Base-by-base conservation (phyloP, 1,284 basidiomycete species). In the Abortiporus biennis region DNA sequence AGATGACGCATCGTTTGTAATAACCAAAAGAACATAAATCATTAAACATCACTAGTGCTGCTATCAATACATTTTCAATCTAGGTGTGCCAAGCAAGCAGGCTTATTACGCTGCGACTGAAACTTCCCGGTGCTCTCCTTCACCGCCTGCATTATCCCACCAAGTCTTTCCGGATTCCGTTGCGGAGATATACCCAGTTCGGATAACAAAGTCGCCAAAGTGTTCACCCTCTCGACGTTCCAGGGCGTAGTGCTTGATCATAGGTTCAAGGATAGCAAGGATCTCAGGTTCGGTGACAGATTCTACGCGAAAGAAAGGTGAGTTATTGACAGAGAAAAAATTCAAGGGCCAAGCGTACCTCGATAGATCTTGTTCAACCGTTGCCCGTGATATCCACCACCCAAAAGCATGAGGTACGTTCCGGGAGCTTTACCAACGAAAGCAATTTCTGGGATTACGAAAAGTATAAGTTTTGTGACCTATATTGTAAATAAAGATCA, bases 351-450 rank as follows among this genome's bases (percentile, higher is more conserved):
- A 12, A 16, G 55, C 68, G 15, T 51, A 81, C 84, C 85, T 64
- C 86, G 68, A 63, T 89, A 94, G 45, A 92, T 90, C 69, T 97
- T 98, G 72, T 93, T 94, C 52, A 97, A 70, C 24, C 96, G 77
- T 59, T 95, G 85, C 36, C 95, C 96, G 51, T 91, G 75, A 69
- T 92, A 95, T 6, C 92, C 92, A 47, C 95, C 96, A 44, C 96
- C 95, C 19, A 99, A 81, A 34, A 98, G 77, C 94, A 99, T 97
- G 36, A 87, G 64, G 62, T 99, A 99, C 32, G 83, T 79, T 15
- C 92, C 94, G 1, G 88, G 92, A 0, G 95, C 94, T 68, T 98
- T 99, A 40, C 95, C 95, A 36, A 99, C 85, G 55, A 99, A 97
- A 0, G 92, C 94, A 29, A 98, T 77, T 71, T 99, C 94, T 72